A percentile compares a stretch with the other conserved stretches of the same genome.
Evolutionary conservation across 2,329 filamentous ascomycete genomes (phyloP).

Genomic region (Ophiostoma sp.): DNA sequence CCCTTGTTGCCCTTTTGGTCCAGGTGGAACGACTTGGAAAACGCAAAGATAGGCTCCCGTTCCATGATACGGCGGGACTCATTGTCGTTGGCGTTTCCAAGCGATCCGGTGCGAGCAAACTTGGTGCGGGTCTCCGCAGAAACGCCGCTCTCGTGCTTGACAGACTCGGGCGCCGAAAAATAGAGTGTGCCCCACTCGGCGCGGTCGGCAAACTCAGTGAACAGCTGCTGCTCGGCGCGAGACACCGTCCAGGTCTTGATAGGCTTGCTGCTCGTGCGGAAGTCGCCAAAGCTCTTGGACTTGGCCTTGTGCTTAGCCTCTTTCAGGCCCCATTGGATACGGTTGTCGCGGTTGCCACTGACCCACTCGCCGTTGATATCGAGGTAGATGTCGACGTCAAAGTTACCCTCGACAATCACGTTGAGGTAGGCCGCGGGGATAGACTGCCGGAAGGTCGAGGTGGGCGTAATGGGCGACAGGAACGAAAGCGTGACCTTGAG

Average conservation of each 20-base stretch:
- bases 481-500: constrained; percentile 52
- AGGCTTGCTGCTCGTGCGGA: background rate
- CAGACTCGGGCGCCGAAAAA: constrained; percentile 70
- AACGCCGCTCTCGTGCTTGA: constrained; percentile 69
- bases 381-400: constrained; percentile 64
- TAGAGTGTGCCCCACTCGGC: constrained; percentile 82
- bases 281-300: constrained; percentile 23
- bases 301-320: constrained; percentile 41
- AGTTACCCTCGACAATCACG: constrained; percentile 66
- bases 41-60: constrained; percentile 78
- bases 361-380: constrained; percentile 79
- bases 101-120: constrained; percentile 66
- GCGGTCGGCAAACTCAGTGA: constrained; percentile 72
- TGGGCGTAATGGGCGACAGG: constrained; percentile 77
- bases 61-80: constrained; percentile 70
- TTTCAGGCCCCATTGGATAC: constrained; percentile 68
- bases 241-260: constrained; percentile 68
- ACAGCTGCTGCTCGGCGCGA: constrained; percentile 62
- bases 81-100: constrained; percentile 56
- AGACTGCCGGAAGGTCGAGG: constrained; percentile 75
- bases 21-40: constrained; percentile 63
- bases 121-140: constrained; percentile 64
- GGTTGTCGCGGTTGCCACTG: constrained; percentile 68
- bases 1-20: constrained; percentile 22
- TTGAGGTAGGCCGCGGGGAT: constrained; percentile 81